phyloP scores from a whole-genome alignment of 2,329 filamentous ascomycete species.

The Fusarium sp. region DNA sequence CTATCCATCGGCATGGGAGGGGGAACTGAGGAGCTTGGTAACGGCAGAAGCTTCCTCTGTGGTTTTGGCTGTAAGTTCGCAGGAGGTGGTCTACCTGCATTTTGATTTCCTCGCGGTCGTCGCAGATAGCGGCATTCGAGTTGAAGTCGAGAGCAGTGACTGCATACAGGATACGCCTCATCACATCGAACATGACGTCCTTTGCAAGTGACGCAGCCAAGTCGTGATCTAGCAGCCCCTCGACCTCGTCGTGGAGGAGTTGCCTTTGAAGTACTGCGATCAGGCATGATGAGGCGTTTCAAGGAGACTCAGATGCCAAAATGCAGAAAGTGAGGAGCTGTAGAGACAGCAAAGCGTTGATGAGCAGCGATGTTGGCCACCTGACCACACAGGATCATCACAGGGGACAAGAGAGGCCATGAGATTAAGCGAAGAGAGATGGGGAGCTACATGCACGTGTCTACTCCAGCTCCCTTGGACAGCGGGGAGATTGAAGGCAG shows the following conservation, averaged over 20 bases:
- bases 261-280: background rate
- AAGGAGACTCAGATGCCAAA: background rate
- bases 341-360: background rate
- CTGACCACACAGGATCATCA: background rate
- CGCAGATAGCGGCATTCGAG: slow-evolving; percentile 8
- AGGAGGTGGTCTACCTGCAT: background rate
- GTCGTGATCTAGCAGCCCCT: slow-evolving; percentile 6
- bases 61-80: background rate
- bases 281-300: background rate
- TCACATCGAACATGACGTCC: slow-evolving; percentile 19
- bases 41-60: background rate
- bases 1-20: background rate
- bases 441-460: background rate
- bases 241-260: background rate
- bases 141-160: slow-evolving; percentile 15
- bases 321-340: background rate
- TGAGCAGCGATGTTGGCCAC: background rate
- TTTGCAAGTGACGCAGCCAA: slow-evolving; percentile 19
- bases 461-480: background rate
- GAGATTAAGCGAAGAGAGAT: background rate
- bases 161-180: slow-evolving; percentile 13
- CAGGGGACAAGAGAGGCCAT: background rate
- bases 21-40: background rate
- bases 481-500: background rate
- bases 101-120: background rate